Evolutionary conservation across 371 early-diverging fungal species (phyloP).

Genomic region (Circinella minor): DNA sequence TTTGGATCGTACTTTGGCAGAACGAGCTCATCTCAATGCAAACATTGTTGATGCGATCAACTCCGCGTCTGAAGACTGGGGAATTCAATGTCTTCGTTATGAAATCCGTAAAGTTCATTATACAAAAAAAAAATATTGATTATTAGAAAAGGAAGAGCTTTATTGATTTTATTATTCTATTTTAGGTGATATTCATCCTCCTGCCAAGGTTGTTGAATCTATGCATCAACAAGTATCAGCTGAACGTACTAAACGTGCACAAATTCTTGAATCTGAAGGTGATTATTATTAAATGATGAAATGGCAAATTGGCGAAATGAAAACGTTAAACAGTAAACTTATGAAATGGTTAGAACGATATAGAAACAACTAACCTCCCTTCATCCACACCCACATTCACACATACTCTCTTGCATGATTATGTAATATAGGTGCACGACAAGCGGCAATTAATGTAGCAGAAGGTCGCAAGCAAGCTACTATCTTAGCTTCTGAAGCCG

Average conservation of each 20-base stretch:
- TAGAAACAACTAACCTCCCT: no score
- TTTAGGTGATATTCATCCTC: slow-evolving; percentile 93
- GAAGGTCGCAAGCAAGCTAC: slow-evolving; percentile 94
- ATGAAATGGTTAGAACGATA: no score
- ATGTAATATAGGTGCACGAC: slow-evolving; percentile 68
- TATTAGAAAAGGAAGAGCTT: no score
- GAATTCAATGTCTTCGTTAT: slow-evolving; percentile 93
- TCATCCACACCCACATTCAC: no score
- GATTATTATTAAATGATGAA: neutral
- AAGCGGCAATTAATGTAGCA: slow-evolving; percentile 97
- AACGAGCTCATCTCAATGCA: slow-evolving; percentile 89
- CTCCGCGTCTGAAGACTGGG: slow-evolving; percentile 94
- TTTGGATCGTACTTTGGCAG: slow-evolving; percentile 93
- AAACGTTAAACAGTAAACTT: neutral
- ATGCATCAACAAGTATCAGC: slow-evolving; percentile 99
- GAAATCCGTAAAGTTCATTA: slow-evolving; percentile 70
- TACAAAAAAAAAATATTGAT: neutral
- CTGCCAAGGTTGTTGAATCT: slow-evolving; percentile 91
- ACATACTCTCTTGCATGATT: neutral
- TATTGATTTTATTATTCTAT: slow-evolving; percentile 13
- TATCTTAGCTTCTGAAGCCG: slow-evolving; percentile 95
- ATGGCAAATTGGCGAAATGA: neutral
- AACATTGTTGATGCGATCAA: slow-evolving; percentile 97
- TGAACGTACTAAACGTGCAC: slow-evolving; percentile 95
- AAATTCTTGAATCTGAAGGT: slow-evolving; percentile 94